These are phyloP conservation scores for Lentinus brumalis DNA, from an alignment of 768 basidiomycete genomes.

Conservation along the genomic window DNA sequence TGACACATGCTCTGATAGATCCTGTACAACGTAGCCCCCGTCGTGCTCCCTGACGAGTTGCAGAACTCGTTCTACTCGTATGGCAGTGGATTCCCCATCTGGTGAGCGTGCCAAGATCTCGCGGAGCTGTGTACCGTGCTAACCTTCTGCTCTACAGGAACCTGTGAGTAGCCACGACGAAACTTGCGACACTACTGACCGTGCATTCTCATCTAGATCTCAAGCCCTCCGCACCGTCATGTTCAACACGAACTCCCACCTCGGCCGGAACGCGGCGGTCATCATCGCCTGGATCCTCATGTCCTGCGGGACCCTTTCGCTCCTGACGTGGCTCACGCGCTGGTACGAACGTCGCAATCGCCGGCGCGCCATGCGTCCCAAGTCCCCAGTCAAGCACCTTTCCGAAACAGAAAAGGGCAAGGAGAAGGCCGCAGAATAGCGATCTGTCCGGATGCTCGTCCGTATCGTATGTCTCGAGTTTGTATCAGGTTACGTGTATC, in stretches of 20 bases:
- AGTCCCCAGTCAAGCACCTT: too few species aligned
- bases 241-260: constrained; percentile 35
- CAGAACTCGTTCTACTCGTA: too few species aligned
- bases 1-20: too few species aligned
- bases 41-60: too few species aligned
- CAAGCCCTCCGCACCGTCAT: constrained; percentile 37
- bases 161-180: constrained; percentile 20
- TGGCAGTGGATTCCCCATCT: constrained; percentile 39
- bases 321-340: constrained; percentile 29
- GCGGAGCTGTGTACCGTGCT: not conserved
- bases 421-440: too few species aligned
- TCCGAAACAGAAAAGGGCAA: too few species aligned
- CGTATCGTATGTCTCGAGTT: too few species aligned
- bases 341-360: constrained; percentile 4
- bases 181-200: not conserved
- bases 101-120: constrained; percentile 16
- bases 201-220: constrained; percentile 16
- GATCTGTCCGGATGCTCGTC: too few species aligned
- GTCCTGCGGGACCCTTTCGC: constrained; percentile 25
- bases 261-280: constrained; percentile 36
- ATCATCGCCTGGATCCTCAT: constrained; percentile 35
- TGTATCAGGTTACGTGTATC: too few species aligned
- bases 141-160: constrained; percentile 16
- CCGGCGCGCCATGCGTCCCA: constrained; percentile 1
- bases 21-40: too few species aligned